Base-by-base conservation (phyloP, 768 basidiomycete species). In the Harrya chromipes region DNA sequence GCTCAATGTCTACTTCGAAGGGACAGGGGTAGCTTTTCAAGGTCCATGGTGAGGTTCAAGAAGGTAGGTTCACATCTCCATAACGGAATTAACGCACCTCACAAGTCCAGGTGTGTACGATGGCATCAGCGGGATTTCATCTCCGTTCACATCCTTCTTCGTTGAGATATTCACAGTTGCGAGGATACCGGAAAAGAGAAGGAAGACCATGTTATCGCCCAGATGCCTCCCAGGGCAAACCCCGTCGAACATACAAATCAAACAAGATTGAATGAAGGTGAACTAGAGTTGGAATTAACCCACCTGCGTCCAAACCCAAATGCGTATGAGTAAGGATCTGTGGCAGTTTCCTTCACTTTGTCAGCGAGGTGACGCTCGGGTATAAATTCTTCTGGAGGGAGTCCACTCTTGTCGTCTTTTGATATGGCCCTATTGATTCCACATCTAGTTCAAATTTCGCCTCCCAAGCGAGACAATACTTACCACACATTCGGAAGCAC, bases 401-500 rank as follows among this genome's bases (percentile, higher is more conserved):
- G 53, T 23, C 57, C 57, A 24, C 57, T 57, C 40, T 47, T 47
- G 19, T 52, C 29, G 17, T 59, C 57, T 26, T 54, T 50, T 6
- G 57, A 19, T 17, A 59, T 58, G 23, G 57, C 56, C 56, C 55
- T 54, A 44, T 36, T 13, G 20, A 38, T 33, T 33, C 13, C 21
- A n/a, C 34, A 8, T 26, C 29, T 13, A 10, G 29, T 33, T 12
- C 39, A 20, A 13, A 8, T 20, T 12, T 23, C 19, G 13, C 6
- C 34, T 26, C 7, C 12, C 37, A 1, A 13, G 14, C 19, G 17
- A 43, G 10, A 29, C 13, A n/a, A 20, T 19, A 39, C 53, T 21
- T n/a, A 55, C 55, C 55, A 56, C 33, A 56, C 55, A 16, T 56
- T 56, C 34, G 55, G 55, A 27, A 56, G 39, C 13, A 56, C 40